Evolutionary conservation across 2,329 filamentous ascomycete species (phyloP), one percentile per base, ranked within the genome.

Genomic region (Colletotrichum filicis): DNA sequence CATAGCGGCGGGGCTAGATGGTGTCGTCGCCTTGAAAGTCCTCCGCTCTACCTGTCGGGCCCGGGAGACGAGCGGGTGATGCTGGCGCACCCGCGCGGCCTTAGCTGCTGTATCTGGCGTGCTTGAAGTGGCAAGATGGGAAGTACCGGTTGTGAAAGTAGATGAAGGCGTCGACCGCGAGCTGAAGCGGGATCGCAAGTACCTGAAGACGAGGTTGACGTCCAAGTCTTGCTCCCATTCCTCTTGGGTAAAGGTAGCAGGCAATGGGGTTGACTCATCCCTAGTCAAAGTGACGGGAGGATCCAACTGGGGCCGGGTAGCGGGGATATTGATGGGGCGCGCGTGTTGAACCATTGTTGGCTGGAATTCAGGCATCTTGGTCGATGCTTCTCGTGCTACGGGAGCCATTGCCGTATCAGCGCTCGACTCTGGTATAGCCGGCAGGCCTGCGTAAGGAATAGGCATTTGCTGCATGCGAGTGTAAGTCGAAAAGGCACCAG

Each of bases 141-240:
- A 79, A 12, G 85, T 86, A 19, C 85, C 83, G 57, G 85, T 79
- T 16, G 84, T 82, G 75, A 82, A 82, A 28, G 80, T 78, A 61
- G 86, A 82, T 76, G 79, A 82, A 74, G 85, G 82, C 66, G 82
- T 80, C 24, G 86, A 80, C 7, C 85, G 84, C 19, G 89, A 85
- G 71, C 90, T 87, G 81, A 97, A 96, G 72, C 94, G 92, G 22
- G 91, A 93, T 71, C 92, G 90, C 35, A 98, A 88, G 79, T 97
- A 98, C 61, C 92, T 91, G 85, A 98, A 98, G 42, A 98, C 94
- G 81, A 98, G 93, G 79, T 93, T 94, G 76, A 98, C 90, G 79
- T 98, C 95, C 5, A 98, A 88, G 66, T 98, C 94, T 73, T 93
- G 92, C 83, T 98, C 95, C 97, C 97, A 99, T 79, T 98, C 97